Base-by-base conservation (phyloP, 192 early-diverging fungal genomes). In the Coemansia umbellata region DNA sequence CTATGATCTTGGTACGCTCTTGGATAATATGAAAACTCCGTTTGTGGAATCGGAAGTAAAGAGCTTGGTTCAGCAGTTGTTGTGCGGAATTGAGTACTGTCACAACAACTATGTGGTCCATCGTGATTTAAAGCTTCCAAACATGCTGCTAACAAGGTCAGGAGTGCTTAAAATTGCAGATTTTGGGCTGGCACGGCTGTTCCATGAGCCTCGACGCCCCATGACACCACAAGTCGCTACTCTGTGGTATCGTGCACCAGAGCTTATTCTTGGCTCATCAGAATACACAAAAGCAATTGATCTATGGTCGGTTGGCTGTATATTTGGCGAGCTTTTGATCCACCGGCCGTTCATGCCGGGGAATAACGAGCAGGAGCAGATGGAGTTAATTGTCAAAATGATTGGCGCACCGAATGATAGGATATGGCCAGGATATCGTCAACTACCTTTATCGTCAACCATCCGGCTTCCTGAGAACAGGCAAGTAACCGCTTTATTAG, bases 211-310 rank as follows among this genome's bases (percentile, higher is more conserved):
- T 1, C 39, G 53, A 2, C 63, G 73, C 26, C 83, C 86, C 6
- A 87, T 92, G 87, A 92, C 90, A 3, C 91, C 88, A 0, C 80
- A 81, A 22, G 90, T 93, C 7, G 89, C 91, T 2, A 93, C 91
- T 3, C 63, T 93, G 5, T 93, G 91, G 91, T 93, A 93, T 63
- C 81, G 91, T 5, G 78, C 87, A 6, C 91, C 91, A 2, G 89
- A 92, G 66, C 68, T 93, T 0, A 60, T 93, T 2, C 70, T 90
- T 36, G 91, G 91, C 7, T 80, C 82, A 8, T 78, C 76, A n/a
- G 67, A 66, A 22, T 93, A 93, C 66, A 82, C 85, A 8, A 77
- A 74, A 1, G 84, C 89, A 3, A 73, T 90, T 2, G 91, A 93
- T 63, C 78, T 92, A 72, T 93, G 91, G 91, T 69, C 66, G 6